Evolutionary conservation across 768 basidiomycete species (phyloP).

Genomic region (Amanita fuliginea): DNA sequence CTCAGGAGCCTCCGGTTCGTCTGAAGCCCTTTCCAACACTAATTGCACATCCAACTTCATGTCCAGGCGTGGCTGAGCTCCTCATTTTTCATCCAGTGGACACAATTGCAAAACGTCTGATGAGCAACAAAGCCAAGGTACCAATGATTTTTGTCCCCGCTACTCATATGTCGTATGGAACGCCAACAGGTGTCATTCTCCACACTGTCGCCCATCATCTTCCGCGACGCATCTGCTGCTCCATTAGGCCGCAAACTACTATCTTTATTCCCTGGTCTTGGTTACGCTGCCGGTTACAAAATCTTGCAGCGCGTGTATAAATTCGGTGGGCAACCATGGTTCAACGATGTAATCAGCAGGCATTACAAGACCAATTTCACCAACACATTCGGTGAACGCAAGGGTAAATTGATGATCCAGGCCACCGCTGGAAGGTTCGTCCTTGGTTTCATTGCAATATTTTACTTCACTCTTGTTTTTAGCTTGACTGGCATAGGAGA

Average conservation of each 20-base stretch:
- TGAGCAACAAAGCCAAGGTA: slow-evolving; percentile 93
- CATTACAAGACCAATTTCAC: slow-evolving; percentile 79
- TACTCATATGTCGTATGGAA: not conserved
- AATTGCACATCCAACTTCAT: slow-evolving; percentile 1
- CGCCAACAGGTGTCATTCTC: slow-evolving; percentile 46
- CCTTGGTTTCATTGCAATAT: not conserved
- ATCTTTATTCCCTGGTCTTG: slow-evolving; percentile 95
- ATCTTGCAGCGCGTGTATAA: slow-evolving; percentile 91
- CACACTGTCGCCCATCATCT: slow-evolving; percentile 69
- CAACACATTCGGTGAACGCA: slow-evolving; percentile 82
- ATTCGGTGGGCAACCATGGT: slow-evolving; percentile 97
- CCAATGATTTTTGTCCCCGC: slow-evolving; percentile 1
- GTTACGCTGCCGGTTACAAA: slow-evolving; percentile 98
- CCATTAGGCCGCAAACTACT: slow-evolving; percentile 58
- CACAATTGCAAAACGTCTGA: slow-evolving; percentile 95
- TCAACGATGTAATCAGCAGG: slow-evolving; percentile 81
- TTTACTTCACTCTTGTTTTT: not conserved
- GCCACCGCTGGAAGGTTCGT: slow-evolving; percentile 85
- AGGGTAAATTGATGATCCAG: slow-evolving; percentile 93
- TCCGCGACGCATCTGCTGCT: slow-evolving; percentile 72
- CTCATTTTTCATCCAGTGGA: slow-evolving; percentile 94
- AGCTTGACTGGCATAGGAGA: slow-evolving; percentile 84
- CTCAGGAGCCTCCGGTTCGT: slow-evolving; percentile 82
- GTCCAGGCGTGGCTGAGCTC: slow-evolving; percentile 83
- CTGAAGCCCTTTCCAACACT: not conserved